phyloP scores from a whole-genome alignment of 148 eudicot genomes.

The Rhododendron mucronatum region DNA sequence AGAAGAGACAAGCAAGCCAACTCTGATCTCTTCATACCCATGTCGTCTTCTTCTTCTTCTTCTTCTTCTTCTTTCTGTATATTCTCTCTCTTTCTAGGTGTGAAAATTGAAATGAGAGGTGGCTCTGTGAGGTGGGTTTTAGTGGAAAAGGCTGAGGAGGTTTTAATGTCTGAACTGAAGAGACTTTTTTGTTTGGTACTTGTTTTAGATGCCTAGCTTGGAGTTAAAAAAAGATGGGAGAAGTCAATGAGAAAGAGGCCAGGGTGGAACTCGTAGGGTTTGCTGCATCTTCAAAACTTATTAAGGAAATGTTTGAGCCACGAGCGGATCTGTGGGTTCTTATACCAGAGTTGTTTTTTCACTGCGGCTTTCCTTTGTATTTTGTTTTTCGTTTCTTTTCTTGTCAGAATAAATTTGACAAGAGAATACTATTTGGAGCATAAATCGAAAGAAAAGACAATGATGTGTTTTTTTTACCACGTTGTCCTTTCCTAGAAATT shows the following conservation, averaged over 20 bases:
- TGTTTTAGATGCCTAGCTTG: slow-evolving; percentile 20
- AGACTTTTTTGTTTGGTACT: not conserved
- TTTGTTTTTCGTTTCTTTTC: too few species aligned
- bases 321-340: too few species aligned
- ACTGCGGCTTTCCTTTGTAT: too few species aligned
- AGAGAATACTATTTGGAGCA: too few species aligned
- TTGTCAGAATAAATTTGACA: too few species aligned
- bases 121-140: slow-evolving; percentile 1
- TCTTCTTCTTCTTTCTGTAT: not conserved
- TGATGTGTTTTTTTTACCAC: too few species aligned
- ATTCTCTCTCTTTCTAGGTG: not conserved
- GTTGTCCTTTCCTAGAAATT: too few species aligned
- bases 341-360: too few species aligned
- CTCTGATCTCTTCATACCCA: slow-evolving; percentile 32
- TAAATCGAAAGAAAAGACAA: too few species aligned
- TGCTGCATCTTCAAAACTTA: slow-evolving; percentile 24
- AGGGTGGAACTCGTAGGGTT: slow-evolving; percentile 13
- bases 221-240: slow-evolving; percentile 1
- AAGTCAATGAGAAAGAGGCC: slow-evolving; percentile 14
- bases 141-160: not conserved
- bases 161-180: not conserved
- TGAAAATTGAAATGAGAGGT: not conserved
- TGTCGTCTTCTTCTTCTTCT: slow-evolving; percentile 11
- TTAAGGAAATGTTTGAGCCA: too few species aligned
- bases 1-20: slow-evolving; percentile 32